These are phyloP conservation scores for Alternaria triticina DNA, from an alignment of 2,329 filamentous ascomycete species.

Conservation along the genomic window DNA sequence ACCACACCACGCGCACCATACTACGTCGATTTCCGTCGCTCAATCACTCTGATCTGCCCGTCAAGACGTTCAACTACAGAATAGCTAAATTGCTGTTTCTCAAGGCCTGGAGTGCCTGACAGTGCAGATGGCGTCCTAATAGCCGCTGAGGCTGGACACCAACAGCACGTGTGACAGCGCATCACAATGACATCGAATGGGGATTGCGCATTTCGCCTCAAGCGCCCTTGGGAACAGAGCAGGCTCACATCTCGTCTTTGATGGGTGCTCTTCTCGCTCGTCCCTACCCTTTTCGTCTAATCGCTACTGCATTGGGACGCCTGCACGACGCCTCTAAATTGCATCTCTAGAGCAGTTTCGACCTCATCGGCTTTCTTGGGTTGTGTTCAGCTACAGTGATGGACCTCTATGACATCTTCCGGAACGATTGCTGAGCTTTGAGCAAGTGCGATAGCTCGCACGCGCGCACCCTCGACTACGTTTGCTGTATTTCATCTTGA, in stretches of 20 bases:
- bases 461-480: not conserved
- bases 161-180: slow-evolving; percentile 13
- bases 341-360: not conserved
- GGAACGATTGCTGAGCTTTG: not conserved
- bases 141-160: slow-evolving; percentile 21
- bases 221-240: not conserved
- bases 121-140: slow-evolving; percentile 10
- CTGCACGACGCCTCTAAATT: not conserved
- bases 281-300: not conserved
- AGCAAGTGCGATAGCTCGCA: not conserved
- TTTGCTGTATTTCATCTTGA: not conserved
- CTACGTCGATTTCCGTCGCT: not conserved
- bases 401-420: not conserved
- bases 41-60: not conserved
- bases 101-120: not conserved
- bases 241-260: not conserved
- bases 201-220: not conserved
- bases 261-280: not conserved
- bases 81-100: not conserved
- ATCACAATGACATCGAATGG: slow-evolving; percentile 2
- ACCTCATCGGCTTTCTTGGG: not conserved
- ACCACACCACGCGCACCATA: not conserved
- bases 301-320: not conserved
- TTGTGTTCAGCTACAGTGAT: not conserved
- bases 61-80: not conserved